phyloP scores from a whole-genome alignment of 805 yeast genomes.

The Saturnispora serradocipensis region DNA sequence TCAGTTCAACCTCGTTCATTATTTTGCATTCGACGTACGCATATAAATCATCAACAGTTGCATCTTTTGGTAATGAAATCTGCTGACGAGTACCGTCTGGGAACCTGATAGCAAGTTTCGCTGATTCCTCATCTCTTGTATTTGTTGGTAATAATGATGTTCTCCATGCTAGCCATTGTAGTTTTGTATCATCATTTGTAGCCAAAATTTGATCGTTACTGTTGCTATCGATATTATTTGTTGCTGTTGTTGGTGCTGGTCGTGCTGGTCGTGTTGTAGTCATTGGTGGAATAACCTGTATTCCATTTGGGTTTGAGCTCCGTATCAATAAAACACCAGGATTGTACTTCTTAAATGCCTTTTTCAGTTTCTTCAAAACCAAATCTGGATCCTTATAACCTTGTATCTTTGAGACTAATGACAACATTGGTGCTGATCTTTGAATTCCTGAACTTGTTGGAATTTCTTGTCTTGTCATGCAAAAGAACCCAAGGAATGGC shows the following conservation, averaged over 20 bases:
- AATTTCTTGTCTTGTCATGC: conserved; percentile 48
- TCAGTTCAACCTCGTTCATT: conserved; percentile 22
- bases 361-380: conserved; percentile 31
- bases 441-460: conserved; percentile 51
- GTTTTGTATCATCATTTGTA: neutral
- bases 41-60: conserved; percentile 53
- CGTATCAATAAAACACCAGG: conserved; percentile 54
- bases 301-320: conserved; percentile 15
- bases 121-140: conserved; percentile 23
- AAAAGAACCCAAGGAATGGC: conserved; percentile 76
- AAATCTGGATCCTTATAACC: conserved; percentile 38
- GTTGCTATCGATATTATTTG: neutral
- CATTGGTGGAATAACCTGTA: neutral
- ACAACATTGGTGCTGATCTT: conserved; percentile 45
- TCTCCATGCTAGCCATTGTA: conserved; percentile 44
- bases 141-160: conserved; percentile 19
- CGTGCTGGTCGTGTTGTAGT: neutral
- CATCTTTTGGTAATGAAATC: conserved; percentile 37
- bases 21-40: conserved; percentile 53
- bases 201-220: conserved; percentile 31
- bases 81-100: conserved; percentile 52
- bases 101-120: conserved; percentile 65
- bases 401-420: conserved; percentile 54
- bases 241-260: neutral
- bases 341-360: conserved; percentile 40